These are phyloP conservation scores for Geotrichum phurueaensis DNA, from an alignment of 1,139 yeast species.

Conservation along the genomic window DNA sequence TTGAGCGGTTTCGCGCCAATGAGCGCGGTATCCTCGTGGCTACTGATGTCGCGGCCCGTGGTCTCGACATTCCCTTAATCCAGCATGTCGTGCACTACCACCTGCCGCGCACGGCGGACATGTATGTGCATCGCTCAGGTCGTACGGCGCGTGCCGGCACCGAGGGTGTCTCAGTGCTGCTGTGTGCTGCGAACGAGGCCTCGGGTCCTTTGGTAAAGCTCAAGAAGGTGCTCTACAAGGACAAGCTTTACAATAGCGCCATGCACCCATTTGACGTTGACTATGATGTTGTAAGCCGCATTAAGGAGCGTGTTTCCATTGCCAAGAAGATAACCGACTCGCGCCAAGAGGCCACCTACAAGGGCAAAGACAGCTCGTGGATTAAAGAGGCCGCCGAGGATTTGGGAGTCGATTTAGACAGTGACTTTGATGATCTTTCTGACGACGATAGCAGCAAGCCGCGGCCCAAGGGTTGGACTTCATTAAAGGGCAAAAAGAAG, in stretches of 20 bases:
- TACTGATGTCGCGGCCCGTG: slow-evolving; percentile 98
- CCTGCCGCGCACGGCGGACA: slow-evolving; percentile 89
- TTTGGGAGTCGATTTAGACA: slow-evolving; percentile 71
- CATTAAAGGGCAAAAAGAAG: slow-evolving; percentile 35
- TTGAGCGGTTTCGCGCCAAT: slow-evolving; percentile 55
- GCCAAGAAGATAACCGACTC: slow-evolving; percentile 75
- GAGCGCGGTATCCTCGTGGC: slow-evolving; percentile 68
- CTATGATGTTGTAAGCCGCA: slow-evolving; percentile 60
- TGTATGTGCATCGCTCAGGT: slow-evolving; percentile 93
- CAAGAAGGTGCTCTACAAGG: slow-evolving; percentile 50
- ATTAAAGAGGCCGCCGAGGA: slow-evolving; percentile 88
- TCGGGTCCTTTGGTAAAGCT: slow-evolving; percentile 79
- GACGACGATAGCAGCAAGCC: slow-evolving; percentile 55
- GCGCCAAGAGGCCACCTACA: slow-evolving; percentile 51
- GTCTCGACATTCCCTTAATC: slow-evolving; percentile 85
- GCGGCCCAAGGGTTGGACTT: slow-evolving; percentile 18
- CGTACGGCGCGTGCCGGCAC: slow-evolving; percentile 95
- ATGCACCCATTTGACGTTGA: slow-evolving; percentile 74
- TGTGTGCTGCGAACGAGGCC: slow-evolving; percentile 89
- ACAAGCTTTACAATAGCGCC: slow-evolving; percentile 20
- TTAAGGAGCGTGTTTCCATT: slow-evolving; percentile 60
- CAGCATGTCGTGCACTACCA: slow-evolving; percentile 96
- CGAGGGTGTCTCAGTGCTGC: slow-evolving; percentile 88
- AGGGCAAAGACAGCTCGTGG: slow-evolving; percentile 75
- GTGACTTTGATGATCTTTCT: slow-evolving; percentile 38